These are phyloP conservation scores for Candida odintsovae DNA, from an alignment of 805 yeast species.

Conservation along the genomic window DNA sequence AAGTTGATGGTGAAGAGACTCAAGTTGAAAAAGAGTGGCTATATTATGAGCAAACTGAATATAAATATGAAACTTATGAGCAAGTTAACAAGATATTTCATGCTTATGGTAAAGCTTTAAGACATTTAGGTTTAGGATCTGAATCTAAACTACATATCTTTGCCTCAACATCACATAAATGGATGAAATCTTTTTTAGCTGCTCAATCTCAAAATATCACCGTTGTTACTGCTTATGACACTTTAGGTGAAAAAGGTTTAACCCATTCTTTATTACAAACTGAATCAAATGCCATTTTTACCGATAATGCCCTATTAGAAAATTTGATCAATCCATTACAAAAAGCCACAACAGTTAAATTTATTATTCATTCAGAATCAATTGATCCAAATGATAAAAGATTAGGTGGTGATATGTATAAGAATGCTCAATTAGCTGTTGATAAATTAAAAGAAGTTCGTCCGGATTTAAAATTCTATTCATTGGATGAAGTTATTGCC, in stretches of 20 bases:
- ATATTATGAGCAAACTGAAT: conserved; percentile 73
- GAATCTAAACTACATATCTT: conserved; percentile 70
- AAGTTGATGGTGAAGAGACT: conserved; percentile 68
- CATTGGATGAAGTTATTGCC: conserved; percentile 58
- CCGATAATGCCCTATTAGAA: conserved; percentile 70
- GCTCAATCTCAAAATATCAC: conserved; percentile 76
- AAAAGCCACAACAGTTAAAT: conserved; percentile 54
- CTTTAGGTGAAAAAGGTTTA: conserved; percentile 84
- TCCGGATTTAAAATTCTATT: conserved; percentile 67
- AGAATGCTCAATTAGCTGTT: conserved; percentile 50
- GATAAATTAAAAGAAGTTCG: conserved; percentile 57
- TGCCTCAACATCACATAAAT: conserved; percentile 80
- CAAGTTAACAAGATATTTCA: conserved; percentile 47
- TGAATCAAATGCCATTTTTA: conserved; percentile 69
- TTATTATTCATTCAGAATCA: conserved; percentile 63
- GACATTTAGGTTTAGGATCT: conserved; percentile 66
- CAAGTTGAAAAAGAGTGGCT: conserved; percentile 83
- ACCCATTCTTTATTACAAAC: conserved; percentile 84
- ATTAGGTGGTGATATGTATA: conserved; percentile 52
- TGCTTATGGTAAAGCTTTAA: conserved; percentile 68
- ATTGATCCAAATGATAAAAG: conserved; percentile 61
- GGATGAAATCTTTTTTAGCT: conserved; percentile 87
- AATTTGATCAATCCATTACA: conserved; percentile 69
- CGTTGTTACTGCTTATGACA: conserved; percentile 93
- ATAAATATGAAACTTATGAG: conserved; percentile 57